Conservation (phyloP, 2,329 filamentous ascomycete genomes). For the Fusarium odoratissimum region DNA sequence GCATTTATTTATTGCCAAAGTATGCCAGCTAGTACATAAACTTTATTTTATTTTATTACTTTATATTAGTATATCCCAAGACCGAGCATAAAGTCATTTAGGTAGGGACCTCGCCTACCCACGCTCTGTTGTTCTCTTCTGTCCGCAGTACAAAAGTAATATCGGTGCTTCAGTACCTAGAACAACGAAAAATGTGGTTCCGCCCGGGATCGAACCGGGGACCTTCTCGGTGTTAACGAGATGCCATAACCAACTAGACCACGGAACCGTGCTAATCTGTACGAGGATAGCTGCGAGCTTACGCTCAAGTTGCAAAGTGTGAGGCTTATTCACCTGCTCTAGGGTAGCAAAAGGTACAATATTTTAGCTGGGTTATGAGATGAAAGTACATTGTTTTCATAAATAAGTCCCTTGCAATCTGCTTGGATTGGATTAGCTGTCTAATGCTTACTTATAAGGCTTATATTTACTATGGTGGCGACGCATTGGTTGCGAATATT, state of each 20-base stretch:
- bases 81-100: too few species aligned
- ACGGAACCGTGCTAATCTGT: conserved; percentile 46
- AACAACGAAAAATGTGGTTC: conserved; percentile 45
- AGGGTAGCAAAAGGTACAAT: not conserved
- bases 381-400: not conserved
- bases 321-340: rapidly evolving
- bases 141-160: not conserved
- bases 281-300: rapidly evolving
- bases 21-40: not conserved
- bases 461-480: rapidly evolving
- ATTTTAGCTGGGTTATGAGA: not conserved
- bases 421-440: rapidly evolving
- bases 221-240: conserved; percentile 56
- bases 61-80: not conserved
- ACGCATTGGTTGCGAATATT: rapidly evolving
- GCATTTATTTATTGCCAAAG: not conserved
- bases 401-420: too few species aligned
- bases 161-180: too few species aligned
- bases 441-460: not conserved
- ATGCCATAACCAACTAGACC: conserved; percentile 56
- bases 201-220: conserved; percentile 55
- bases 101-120: too few species aligned
- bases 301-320: rapidly evolving
- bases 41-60: too few species aligned
- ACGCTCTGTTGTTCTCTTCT: not conserved